These are phyloP conservation scores for Backusella tarrabulga DNA, from an alignment of 192 early-diverging fungal species.

Conservation along the genomic window DNA sequence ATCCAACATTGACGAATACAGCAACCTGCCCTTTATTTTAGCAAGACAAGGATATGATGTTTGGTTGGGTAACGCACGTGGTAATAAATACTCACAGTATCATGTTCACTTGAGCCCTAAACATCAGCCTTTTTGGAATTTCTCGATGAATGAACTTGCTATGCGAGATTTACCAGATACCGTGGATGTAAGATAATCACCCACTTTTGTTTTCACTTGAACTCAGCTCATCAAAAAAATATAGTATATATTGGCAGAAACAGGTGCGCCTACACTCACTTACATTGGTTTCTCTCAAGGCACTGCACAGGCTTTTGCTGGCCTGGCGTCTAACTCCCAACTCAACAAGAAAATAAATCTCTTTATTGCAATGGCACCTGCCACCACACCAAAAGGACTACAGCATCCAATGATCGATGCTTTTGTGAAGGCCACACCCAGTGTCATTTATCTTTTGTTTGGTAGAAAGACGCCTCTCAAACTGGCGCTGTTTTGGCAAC, in stretches of 20 bases:
- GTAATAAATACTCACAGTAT: slow-evolving; percentile 93
- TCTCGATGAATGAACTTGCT: slow-evolving; percentile 90
- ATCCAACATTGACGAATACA: slow-evolving; percentile 73
- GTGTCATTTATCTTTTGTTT: slow-evolving; percentile 85
- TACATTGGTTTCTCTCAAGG: slow-evolving; percentile 99
- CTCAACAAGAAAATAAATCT: slow-evolving; percentile 85
- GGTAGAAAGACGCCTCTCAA: slow-evolving; percentile 82
- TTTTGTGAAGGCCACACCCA: slow-evolving; percentile 80
- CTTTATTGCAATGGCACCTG: slow-evolving; percentile 90
- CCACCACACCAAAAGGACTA: slow-evolving; percentile 80
- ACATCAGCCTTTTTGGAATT: slow-evolving; percentile 87
- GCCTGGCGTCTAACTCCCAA: slow-evolving; percentile 71
- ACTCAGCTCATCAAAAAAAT: background rate
- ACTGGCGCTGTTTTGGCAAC: slow-evolving; percentile 83
- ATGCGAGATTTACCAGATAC: slow-evolving; percentile 83
- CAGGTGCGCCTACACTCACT: slow-evolving; percentile 75
- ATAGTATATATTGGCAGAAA: slow-evolving; percentile 80
- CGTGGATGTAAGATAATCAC: slow-evolving; percentile 59
- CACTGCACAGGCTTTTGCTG: slow-evolving; percentile 85
- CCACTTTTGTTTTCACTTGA: background rate
- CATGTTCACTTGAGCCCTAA: slow-evolving; percentile 65
- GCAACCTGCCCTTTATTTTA: slow-evolving; percentile 79
- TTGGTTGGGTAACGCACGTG: slow-evolving; percentile 93
- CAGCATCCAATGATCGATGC: slow-evolving; percentile 80
- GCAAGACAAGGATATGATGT: slow-evolving; percentile 93